Evolutionary conservation across 805 yeast genomes (phyloP).

Genomic region (Wickerhamiella domercqiae): DNA sequence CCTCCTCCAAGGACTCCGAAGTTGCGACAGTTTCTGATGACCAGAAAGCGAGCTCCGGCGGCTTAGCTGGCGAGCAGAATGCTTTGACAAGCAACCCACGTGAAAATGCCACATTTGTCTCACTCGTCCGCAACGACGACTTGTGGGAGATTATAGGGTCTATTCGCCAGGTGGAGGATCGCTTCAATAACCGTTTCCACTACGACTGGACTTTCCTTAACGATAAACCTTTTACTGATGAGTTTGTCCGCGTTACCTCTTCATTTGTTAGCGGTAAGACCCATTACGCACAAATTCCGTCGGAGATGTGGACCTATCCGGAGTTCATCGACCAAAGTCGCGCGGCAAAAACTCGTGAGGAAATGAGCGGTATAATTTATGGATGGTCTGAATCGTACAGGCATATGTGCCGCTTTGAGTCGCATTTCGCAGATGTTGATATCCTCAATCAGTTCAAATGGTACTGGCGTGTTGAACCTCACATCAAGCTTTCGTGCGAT

Average conservation of each 20-base stretch:
- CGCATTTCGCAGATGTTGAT: constrained; percentile 67
- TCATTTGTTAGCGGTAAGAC: constrained; percentile 49
- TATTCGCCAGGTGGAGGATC: constrained; percentile 57
- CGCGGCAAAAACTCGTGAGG: constrained; percentile 48
- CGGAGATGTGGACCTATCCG: constrained; percentile 80
- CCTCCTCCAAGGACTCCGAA: constrained; percentile 1
- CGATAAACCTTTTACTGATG: constrained; percentile 58
- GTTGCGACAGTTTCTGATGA: constrained; percentile 2
- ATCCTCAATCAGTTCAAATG: constrained; percentile 55
- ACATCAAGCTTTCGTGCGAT: constrained; percentile 57
- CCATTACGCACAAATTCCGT: constrained; percentile 56
- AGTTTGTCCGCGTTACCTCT: constrained; percentile 42
- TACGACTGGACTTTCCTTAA: constrained; percentile 92
- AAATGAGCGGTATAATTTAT: constrained; percentile 52
- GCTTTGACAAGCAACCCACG: constrained; percentile 7
- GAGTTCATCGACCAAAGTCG: constrained; percentile 57
- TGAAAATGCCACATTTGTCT: constrained; percentile 31
- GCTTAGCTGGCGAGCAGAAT: constrained; percentile 3
- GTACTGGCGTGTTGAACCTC: constrained; percentile 93
- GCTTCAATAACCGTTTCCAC: constrained; percentile 58
- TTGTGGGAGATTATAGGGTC: constrained; percentile 41
- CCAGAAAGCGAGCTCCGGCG: constrained; percentile 2
- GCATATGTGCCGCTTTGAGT: constrained; percentile 81
- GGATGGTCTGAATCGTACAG: constrained; percentile 66
- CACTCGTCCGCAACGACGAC: constrained; percentile 59